Evolutionary conservation across 2,329 filamentous ascomycete genomes (phyloP).

Genomic region (Macrophomina pseudophaseolina): DNA sequence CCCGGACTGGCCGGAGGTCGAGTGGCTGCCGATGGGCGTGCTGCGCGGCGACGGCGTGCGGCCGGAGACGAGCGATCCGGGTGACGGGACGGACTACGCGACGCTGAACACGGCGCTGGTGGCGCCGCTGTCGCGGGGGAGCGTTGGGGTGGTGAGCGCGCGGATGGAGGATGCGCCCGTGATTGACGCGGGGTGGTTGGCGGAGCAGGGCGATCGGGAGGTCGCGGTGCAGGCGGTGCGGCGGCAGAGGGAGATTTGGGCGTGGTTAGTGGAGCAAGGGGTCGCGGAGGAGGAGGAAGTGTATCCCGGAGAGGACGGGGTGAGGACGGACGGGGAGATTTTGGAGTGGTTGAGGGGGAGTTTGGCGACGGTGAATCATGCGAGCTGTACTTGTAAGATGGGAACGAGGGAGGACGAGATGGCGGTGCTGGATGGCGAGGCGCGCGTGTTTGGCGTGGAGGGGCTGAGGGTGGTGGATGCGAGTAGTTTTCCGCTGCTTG

Average conservation of each 20-base stretch:
- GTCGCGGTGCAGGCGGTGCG: constrained; percentile 39
- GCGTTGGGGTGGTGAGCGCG: constrained; percentile 38
- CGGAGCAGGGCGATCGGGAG: constrained; percentile 38
- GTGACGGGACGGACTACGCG: constrained; percentile 34
- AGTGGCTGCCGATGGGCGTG: constrained; percentile 31
- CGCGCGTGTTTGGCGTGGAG: constrained; percentile 38
- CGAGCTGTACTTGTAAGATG: constrained; percentile 32
- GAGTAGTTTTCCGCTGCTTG: constrained; percentile 35
- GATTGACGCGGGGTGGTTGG: constrained; percentile 43
- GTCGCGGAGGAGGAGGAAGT: constrained; percentile 37
- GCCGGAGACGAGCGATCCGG: constrained; percentile 26
- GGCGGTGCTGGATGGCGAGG: constrained; percentile 42
- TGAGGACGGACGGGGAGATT: constrained; percentile 35
- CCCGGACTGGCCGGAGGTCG: constrained; percentile 36
- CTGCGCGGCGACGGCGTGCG: background rate
- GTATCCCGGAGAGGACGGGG: constrained; percentile 33
- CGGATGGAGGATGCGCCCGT: constrained; percentile 38
- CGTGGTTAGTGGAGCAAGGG: constrained; percentile 29
- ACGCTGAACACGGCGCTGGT: constrained; percentile 35
- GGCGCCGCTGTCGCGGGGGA: constrained; percentile 41
- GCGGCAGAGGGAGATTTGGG: constrained; percentile 38
- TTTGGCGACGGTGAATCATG: constrained; percentile 30
- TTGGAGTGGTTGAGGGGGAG: constrained; percentile 27
- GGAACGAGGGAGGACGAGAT: constrained; percentile 36
- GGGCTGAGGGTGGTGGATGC: constrained; percentile 38